Conservation (phyloP, 768 basidiomycete genomes). For the Ramaria rubella region DNA sequence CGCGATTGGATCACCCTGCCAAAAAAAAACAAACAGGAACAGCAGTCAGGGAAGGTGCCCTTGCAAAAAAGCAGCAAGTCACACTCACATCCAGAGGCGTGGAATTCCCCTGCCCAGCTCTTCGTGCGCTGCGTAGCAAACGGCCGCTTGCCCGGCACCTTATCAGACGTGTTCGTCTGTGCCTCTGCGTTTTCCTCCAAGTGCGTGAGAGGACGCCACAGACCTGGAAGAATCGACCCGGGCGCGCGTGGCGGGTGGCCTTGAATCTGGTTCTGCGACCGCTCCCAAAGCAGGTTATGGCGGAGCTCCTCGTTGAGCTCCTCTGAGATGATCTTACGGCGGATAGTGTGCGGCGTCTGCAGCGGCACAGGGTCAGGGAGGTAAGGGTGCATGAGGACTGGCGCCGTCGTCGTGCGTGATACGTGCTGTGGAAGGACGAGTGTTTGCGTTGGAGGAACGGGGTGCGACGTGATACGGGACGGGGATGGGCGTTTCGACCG, state of each 20-base stretch:
- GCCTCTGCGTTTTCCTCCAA: neutral
- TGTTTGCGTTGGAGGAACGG: conserved; percentile 8
- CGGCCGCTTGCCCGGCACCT: conserved; percentile 16
- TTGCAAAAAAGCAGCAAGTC: neutral
- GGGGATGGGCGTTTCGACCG: no score
- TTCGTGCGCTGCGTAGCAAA: conserved; percentile 51
- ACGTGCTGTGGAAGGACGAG: conserved; percentile 1
- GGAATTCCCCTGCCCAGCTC: conserved; percentile 66
- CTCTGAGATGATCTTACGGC: conserved; percentile 74
- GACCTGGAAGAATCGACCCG: conserved; percentile 6
- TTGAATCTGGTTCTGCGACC: conserved; percentile 21
- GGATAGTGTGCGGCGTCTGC: conserved; percentile 79
- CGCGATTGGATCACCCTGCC: neutral
- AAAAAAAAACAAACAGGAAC: neutral
- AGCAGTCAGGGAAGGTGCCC: neutral
- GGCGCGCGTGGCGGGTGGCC: conserved; percentile 1
- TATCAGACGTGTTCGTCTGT: neutral
- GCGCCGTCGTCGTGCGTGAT: conserved; percentile 31
- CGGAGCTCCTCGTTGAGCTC: conserved; percentile 83
- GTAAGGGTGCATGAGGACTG: conserved; percentile 63
- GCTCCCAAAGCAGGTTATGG: conserved; percentile 71
- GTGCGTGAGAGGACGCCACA: neutral
- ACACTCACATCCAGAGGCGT: conserved; percentile 45
- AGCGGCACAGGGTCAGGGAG: conserved; percentile 58
- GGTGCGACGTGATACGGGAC: no score